These are phyloP conservation scores for Acacia pycnantha DNA, from an alignment of 331 rosid genomes.

Conservation along the genomic window DNA sequence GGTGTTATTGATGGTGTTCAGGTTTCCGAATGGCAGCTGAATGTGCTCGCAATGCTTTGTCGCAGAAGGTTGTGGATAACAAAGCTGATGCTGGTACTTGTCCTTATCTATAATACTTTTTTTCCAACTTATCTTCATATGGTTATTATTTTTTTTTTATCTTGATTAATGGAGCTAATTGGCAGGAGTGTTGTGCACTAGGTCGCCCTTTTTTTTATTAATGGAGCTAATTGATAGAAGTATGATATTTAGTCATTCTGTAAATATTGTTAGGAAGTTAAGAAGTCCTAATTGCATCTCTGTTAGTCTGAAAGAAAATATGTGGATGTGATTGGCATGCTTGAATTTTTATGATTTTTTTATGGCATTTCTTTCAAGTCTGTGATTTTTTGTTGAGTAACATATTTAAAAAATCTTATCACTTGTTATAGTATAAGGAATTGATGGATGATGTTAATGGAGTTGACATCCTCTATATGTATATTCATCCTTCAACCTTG, in stretches of 20 bases:
- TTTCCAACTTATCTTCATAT: not conserved
- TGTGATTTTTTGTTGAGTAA: not conserved
- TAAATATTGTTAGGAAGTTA: not conserved
- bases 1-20: slow-evolving; percentile 27
- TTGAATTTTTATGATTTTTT: not conserved
- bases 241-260: not conserved
- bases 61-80: slow-evolving; percentile 80
- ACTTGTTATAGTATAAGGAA: not conserved
- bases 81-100: slow-evolving; percentile 70
- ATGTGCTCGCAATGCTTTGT: slow-evolving; percentile 85
- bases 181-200: not conserved
- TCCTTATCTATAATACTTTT: not conserved
- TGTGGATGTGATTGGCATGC: not conserved
- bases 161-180: too few relatives aligned
- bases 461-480: not conserved
- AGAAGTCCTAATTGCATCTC: not conserved
- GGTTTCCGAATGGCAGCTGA: slow-evolving; percentile 98
- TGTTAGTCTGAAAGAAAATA: not conserved
- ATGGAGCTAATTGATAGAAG: not conserved
- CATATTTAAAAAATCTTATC: not conserved
- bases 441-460: not conserved
- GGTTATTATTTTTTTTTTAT: not conserved
- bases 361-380: not conserved
- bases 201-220: not conserved
- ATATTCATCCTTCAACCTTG: not conserved